A percentile compares a stretch with the other conserved stretches of the same genome.
phyloP scores from a whole-genome alignment of 2,329 filamentous ascomycete species.

The Penicillium glabrum region DNA sequence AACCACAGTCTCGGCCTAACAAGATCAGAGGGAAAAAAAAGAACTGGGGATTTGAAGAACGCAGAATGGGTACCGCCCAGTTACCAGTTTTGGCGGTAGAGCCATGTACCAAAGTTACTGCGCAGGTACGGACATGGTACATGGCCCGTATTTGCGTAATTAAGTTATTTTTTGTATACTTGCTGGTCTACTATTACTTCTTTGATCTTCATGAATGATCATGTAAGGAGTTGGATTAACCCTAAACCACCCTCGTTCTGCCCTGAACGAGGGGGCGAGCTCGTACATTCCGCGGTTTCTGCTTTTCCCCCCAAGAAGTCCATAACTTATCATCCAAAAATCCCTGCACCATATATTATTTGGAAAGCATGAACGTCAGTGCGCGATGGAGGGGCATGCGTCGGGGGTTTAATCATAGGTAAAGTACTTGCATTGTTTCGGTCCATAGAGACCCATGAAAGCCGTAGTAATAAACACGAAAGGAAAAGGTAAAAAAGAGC shows the following conservation, averaged over 20 bases:
- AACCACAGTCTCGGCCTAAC: constrained; percentile 6
- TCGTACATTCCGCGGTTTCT: neutral
- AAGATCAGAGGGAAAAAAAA: constrained; percentile 9
- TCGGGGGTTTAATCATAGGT: neutral
- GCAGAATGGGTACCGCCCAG: constrained; percentile 6
- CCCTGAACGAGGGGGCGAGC: neutral
- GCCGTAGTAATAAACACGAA: neutral
- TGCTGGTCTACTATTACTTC: neutral
- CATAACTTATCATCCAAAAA: neutral
- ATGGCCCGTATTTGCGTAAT: neutral
- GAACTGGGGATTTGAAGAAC: constrained; percentile 7
- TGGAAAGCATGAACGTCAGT: constrained; percentile 13
- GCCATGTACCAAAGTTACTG: constrained; percentile 24
- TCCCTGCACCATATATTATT: neutral
- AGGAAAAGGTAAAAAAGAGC: neutral
- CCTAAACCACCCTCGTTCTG: neutral
- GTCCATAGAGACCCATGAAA: neutral
- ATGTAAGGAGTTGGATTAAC: neutral
- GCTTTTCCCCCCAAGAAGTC: neutral
- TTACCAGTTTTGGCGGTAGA: constrained; percentile 19
- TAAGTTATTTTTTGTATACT: neutral
- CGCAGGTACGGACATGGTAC: constrained; percentile 17
- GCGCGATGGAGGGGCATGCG: constrained; percentile 16
- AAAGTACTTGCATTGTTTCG: neutral
- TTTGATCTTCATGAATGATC: neutral